phyloP scores from a whole-genome alignment of 192 early-diverging fungal genomes.

The Geranomyces michiganensis region DNA sequence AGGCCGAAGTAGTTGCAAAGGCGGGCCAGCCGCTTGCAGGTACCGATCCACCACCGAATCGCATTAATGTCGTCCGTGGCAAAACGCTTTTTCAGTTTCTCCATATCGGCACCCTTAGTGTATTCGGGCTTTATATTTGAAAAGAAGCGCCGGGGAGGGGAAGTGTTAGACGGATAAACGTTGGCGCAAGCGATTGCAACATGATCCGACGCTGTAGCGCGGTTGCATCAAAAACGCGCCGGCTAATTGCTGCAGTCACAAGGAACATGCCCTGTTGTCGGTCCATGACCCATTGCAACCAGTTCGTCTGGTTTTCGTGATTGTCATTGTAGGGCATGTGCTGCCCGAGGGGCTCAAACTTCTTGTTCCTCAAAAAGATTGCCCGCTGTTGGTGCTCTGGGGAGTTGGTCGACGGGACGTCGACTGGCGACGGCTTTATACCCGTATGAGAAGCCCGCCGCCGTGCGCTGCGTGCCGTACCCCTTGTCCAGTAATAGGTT shows the following conservation, averaged over 20 bases:
- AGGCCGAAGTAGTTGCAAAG: not conserved
- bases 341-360: too few species aligned
- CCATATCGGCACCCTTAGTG: not conserved
- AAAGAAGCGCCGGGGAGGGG: not conserved
- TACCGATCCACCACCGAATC: not conserved
- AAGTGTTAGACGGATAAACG: conserved; percentile 3
- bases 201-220: too few species aligned
- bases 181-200: not conserved
- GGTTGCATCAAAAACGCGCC: too few species aligned
- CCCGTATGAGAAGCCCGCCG: too few species aligned
- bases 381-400: too few species aligned
- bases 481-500: too few species aligned
- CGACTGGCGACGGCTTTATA: too few species aligned
- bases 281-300: not conserved
- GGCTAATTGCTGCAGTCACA: not conserved
- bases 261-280: not conserved
- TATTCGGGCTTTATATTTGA: conserved; percentile 4
- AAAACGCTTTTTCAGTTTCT: conserved; percentile 1
- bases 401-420: too few species aligned
- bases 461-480: too few species aligned
- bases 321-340: not conserved
- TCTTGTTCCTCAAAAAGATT: too few species aligned
- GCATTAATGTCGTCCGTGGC: not conserved
- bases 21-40: not conserved
- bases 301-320: not conserved